A percentile compares a stretch with the other conserved stretches of the same genome.
Conservation (phyloP, 495 filamentous ascomycete species). For the Aspergillus hancockii region DNA sequence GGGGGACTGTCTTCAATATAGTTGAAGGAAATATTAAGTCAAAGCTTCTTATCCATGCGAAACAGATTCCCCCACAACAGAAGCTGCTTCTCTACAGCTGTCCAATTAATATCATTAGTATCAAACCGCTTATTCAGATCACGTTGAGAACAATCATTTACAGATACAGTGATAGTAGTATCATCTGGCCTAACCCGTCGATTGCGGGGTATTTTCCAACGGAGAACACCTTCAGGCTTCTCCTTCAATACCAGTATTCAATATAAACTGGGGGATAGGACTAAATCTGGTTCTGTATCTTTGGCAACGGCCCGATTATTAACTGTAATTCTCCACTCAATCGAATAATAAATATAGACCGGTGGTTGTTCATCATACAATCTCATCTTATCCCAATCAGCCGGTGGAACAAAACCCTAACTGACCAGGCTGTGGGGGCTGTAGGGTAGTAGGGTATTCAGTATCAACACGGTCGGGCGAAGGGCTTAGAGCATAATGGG, state of each 20-base stretch:
- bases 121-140: constrained; percentile 27
- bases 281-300: constrained; percentile 35
- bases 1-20: constrained; percentile 4
- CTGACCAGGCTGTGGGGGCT: too few species aligned
- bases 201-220: constrained; percentile 15
- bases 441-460: neutral
- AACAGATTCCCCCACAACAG: constrained; percentile 14
- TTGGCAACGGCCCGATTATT: constrained; percentile 32
- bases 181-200: constrained; percentile 22
- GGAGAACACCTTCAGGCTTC: constrained; percentile 14
- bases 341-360: constrained; percentile 31
- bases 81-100: constrained; percentile 24
- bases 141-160: constrained; percentile 25
- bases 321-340: constrained; percentile 26
- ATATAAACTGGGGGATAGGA: constrained; percentile 26
- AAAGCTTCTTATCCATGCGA: constrained; percentile 8
- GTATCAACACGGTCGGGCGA: neutral
- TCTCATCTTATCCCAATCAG: constrained; percentile 6
- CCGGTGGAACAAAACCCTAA: neutral
- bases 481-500: neutral
- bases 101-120: constrained; percentile 22
- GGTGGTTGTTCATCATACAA: constrained; percentile 42
- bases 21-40: constrained; percentile 4
- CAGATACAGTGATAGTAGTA: constrained; percentile 20
- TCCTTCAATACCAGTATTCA: constrained; percentile 7